These are phyloP conservation scores for Pseudocercospora fijiensis DNA, from an alignment of 2,329 filamentous ascomycete species.

Conservation along the genomic window DNA sequence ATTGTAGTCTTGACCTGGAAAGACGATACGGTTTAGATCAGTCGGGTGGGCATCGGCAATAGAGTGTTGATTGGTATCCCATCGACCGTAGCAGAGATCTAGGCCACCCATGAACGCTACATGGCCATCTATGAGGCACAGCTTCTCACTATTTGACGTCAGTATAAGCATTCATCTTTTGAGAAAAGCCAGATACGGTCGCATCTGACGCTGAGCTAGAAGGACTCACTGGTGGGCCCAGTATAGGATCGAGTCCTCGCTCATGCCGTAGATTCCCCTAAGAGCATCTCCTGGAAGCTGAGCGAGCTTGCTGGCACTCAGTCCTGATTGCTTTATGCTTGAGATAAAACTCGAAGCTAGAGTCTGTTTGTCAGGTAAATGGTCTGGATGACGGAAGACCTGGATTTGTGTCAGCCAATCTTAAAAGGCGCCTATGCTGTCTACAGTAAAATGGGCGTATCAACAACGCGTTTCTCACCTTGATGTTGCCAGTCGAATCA, in stretches of 20 bases:
- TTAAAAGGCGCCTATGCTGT: not conserved
- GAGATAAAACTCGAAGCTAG: slow-evolving; percentile 59
- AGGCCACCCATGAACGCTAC: slow-evolving; percentile 88
- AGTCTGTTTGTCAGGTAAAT: slow-evolving; percentile 70
- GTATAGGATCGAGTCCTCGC: slow-evolving; percentile 77
- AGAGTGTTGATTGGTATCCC: slow-evolving; percentile 79
- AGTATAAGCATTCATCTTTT: not conserved
- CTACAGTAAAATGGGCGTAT: not conserved
- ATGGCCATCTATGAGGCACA: slow-evolving; percentile 75
- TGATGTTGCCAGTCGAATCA: slow-evolving; percentile 73
- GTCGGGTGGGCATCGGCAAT: slow-evolving; percentile 81
- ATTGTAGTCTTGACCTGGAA: slow-evolving; percentile 90
- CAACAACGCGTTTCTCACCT: slow-evolving; percentile 49
- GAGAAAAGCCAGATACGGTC: not conserved
- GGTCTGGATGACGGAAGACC: slow-evolving; percentile 88
- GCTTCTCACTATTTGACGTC: slow-evolving; percentile 83
- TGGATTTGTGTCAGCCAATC: slow-evolving; percentile 56
- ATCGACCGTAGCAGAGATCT: slow-evolving; percentile 82
- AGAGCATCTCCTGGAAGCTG: slow-evolving; percentile 71
- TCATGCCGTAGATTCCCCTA: slow-evolving; percentile 77
- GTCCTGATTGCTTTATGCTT: slow-evolving; percentile 56
- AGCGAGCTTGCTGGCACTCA: slow-evolving; percentile 56
- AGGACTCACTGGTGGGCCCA: slow-evolving; percentile 52
- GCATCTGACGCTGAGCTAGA: not conserved
- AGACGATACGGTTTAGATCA: slow-evolving; percentile 72